Base-by-base conservation (phyloP, 1,139 yeast species). In the Maudiozyma humilis region DNA sequence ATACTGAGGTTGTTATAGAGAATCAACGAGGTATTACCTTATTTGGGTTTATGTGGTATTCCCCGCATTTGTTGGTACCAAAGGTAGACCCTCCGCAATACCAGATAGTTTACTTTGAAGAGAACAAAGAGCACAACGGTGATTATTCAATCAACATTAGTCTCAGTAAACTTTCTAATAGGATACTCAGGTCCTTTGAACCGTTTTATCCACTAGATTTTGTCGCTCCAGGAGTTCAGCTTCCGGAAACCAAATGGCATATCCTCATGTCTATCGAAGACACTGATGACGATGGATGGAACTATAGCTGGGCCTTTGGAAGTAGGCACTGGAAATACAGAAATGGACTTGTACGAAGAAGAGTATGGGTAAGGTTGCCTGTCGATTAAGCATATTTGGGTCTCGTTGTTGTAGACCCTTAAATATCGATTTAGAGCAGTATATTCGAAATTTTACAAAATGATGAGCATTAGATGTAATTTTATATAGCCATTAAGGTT, bases 201-300 rank as follows among this genome's bases (percentile, higher is more conserved):
- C 50, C 51, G 14, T 20, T 56, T 10, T 56, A 53, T 39, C 57
- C 58, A 3, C 36, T 54, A 32, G 48, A 47, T 17, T 38, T 41
- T 32, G 38, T 27, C 31, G 48, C 46, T 18, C 14, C 41, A 15
- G 32, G 36, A 13, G 34, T 41, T 7, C 38, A 23, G 71, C 49
- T 70, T 64, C 83, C 49, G 51, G 42, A 78, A 82, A 84, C 53
- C 57, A 66, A 64, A 39, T 82, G 88, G 89, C 76, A 77, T 50
- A 76, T 79, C 3, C 57, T 78, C 44, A 79, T 81, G 85, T 57
- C 56, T 33, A 48, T 46, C 35, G 46, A 48, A 15, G 75, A 65
- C 45, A 75, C 75, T 17, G 89, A 81, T 55, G 86, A 80, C 50
- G 79, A 78, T 54, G 89, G 89, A 2, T 82, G 88, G 88, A 62